Evolutionary conservation across 805 yeast genomes (phyloP), one percentile per base, ranked within the genome.

Genomic region (Huiozyma sinensis): DNA sequence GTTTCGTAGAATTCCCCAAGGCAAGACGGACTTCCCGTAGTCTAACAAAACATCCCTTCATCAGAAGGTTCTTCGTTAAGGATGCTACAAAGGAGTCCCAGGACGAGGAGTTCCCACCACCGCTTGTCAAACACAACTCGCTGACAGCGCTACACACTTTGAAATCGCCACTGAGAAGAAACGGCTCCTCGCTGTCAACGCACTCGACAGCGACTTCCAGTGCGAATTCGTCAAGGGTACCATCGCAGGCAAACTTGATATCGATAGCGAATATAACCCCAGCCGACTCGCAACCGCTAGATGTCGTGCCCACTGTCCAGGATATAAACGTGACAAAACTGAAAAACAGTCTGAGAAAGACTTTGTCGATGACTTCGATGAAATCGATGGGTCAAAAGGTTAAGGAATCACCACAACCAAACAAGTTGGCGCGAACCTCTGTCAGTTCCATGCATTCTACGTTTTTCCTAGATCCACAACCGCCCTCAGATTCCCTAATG

Each of bases 1-100:
- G 89, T 55, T 73, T 82, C 46, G 56, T 50, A 4, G 55, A 69
- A 4, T 73, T 77, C 49, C 68, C 75, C 1, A 43, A 47, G 0
- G 51, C 67, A 43, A 67, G 90, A 36, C 63, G 71, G 10, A 67
- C 75, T 0, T 74, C 79, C 0, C 56, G 53, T 2, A 65, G 68
- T 31, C 65, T 76, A 34, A 56, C 70, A 41, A 43, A 49, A 5
- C 83, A 77, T 54, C 73, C 76, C 1, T 62, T 62, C 40, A 52
- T 62, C 3, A 51, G 49, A n/a, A 50, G 54, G 12, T 60, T 47
- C 45, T 57, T 50, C 48, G 31, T 27, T 27, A 38, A 36, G 10
- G 39, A 32, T n/a, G 27, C 32, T 9, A 31, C 33, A 9, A 24
- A 27, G 12, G 11, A 10, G 6, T 36, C 35, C 24, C 12, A 31